Conservation (phyloP, 768 basidiomycete genomes). For the Roridomyces roridus region DNA sequence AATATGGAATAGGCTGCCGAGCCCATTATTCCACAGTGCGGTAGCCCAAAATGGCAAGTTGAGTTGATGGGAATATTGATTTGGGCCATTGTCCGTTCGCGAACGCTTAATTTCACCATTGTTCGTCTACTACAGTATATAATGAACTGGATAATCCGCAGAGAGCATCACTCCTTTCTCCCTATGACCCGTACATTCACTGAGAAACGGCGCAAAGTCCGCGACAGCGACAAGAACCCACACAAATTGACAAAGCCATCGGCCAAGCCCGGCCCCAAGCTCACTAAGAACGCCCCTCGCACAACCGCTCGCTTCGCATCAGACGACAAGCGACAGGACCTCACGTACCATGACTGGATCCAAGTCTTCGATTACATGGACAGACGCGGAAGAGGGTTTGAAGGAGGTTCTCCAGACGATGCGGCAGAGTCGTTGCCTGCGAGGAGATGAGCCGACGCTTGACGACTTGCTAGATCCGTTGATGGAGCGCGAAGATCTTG, state of each 20-base stretch:
- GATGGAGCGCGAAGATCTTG: background rate
- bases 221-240: background rate
- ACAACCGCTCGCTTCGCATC: conserved; percentile 17
- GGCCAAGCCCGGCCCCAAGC: background rate
- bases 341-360: conserved; percentile 33
- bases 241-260: background rate
- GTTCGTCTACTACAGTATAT: background rate
- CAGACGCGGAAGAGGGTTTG: background rate
- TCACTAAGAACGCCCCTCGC: conserved; percentile 9
- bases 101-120: background rate
- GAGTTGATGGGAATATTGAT: no score
- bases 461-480: background rate
- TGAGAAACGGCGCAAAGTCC: background rate
- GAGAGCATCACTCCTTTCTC: no score
- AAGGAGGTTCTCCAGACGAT: background rate
- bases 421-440: background rate
- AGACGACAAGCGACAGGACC: conserved; percentile 11
- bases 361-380: conserved; percentile 29
- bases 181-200: background rate
- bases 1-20: background rate
- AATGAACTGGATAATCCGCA: background rate
- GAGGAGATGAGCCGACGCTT: background rate
- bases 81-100: background rate
- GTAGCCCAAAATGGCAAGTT: background rate
- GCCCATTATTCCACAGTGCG: background rate